Conservation (phyloP, 108 stramenopile genomes). For the Nitzschia sp. region DNA sequence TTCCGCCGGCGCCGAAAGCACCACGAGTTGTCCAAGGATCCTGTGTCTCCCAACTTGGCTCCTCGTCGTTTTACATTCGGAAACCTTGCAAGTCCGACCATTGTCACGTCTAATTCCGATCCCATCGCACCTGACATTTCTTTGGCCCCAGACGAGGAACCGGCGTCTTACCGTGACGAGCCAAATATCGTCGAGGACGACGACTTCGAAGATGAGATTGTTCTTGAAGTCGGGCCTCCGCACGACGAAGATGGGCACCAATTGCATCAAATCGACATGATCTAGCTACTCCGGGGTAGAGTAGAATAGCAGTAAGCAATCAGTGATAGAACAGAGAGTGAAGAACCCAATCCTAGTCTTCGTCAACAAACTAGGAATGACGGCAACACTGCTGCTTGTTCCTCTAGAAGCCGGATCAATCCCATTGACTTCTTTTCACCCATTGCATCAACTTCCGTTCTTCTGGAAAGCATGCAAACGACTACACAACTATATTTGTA, state of each 20-base stretch:
- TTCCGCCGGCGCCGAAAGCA: conserved; percentile 13
- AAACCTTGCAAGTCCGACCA: not conserved
- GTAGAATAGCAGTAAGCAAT: too few species aligned
- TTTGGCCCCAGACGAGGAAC: not conserved
- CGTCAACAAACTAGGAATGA: too few species aligned
- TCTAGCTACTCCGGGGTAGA: too few species aligned
- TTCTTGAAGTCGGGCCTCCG: conserved; percentile 17
- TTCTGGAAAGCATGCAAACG: too few species aligned
- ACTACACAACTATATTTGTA: too few species aligned
- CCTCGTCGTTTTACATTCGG: conserved; percentile 13
- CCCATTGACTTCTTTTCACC: too few species aligned
- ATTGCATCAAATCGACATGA: conserved; percentile 28
- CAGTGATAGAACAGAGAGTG: too few species aligned
- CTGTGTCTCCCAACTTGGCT: conserved; percentile 22
- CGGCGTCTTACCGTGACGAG: not conserved
- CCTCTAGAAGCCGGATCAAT: too few species aligned
- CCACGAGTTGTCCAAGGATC: conserved; percentile 12
- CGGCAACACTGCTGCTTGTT: too few species aligned
- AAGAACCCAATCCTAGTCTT: too few species aligned
- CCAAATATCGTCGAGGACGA: not conserved
- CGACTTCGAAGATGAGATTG: not conserved
- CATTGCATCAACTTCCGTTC: too few species aligned
- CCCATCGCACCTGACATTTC: not conserved
- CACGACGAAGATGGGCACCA: conserved; percentile 39
- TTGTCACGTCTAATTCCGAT: conserved; percentile 10